These are phyloP conservation scores for Elsinoe necatrix DNA, from an alignment of 2,329 filamentous ascomycete genomes.

Conservation along the genomic window DNA sequence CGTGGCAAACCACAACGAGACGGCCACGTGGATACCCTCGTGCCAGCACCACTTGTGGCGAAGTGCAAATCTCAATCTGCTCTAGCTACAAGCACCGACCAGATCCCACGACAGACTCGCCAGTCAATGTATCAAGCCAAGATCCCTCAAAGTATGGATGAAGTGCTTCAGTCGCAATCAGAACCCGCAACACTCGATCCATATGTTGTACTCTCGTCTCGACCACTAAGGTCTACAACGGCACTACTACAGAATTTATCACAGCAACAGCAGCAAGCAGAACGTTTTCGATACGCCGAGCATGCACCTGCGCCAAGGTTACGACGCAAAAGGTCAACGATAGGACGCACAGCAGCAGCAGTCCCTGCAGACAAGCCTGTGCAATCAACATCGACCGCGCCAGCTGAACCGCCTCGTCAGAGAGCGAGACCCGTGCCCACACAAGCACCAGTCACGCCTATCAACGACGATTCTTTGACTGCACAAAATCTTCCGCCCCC, in stretches of 20 bases:
- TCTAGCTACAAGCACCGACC: not conserved
- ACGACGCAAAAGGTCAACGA: conserved; percentile 7
- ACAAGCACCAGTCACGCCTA: not conserved
- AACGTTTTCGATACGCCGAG: too few species aligned
- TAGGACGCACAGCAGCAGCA: not conserved
- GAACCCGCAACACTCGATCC: not conserved
- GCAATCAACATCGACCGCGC: not conserved
- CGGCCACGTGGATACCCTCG: not conserved
- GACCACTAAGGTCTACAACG: not conserved
- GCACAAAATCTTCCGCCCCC: conserved; percentile 29
- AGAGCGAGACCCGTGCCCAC: not conserved
- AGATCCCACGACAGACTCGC: not conserved
- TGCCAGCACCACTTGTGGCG: conserved; percentile 3
- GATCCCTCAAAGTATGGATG: conserved; percentile 5
- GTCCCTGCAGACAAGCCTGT: not conserved
- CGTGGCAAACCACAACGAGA: conserved; percentile 3
- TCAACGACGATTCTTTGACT: not conserved
- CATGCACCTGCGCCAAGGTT: not conserved
- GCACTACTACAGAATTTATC: not conserved
- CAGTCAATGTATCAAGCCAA: not conserved
- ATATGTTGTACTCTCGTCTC: not conserved
- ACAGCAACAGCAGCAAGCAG: not conserved
- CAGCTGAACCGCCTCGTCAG: not conserved
- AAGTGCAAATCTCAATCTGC: not conserved
- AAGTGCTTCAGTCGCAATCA: not conserved